Evolutionary conservation across 140 eudicot species (phyloP).

Genomic region (Flaveria floridana): DNA sequence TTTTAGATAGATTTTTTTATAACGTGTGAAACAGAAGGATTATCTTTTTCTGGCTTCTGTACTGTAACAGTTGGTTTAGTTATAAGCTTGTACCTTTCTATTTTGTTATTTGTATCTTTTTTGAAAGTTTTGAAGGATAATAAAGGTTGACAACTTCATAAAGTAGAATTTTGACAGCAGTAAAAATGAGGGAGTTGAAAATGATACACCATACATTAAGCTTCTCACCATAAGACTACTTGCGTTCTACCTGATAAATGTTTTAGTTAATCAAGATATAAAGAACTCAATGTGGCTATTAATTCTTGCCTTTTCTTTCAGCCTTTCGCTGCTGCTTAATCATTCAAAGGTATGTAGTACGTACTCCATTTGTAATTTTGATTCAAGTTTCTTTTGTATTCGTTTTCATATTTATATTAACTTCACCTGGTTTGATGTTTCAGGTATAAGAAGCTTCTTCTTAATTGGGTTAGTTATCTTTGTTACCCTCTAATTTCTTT

Average conservation of each 20-base stretch:
- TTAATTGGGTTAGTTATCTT: slow-evolving; percentile 21
- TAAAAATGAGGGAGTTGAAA: slow-evolving; percentile 17
- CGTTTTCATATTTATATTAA: slow-evolving; percentile 19
- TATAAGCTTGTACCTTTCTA: slow-evolving; percentile 15
- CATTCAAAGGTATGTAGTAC: background rate
- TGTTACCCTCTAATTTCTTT: background rate
- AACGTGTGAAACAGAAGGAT: slow-evolving; percentile 24
- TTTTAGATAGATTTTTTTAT: slow-evolving; percentile 13
- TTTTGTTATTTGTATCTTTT: slow-evolving; percentile 27
- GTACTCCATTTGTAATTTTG: background rate
- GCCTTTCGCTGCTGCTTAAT: slow-evolving; percentile 2
- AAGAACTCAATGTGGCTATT: no score
- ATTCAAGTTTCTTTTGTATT: slow-evolving; percentile 12
- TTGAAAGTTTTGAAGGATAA: slow-evolving; percentile 21
- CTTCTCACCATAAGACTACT: background rate
- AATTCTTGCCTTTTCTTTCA: slow-evolving; percentile 1
- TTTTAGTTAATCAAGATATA: background rate
- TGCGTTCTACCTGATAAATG: background rate
- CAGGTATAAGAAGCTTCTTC: slow-evolving; percentile 2
- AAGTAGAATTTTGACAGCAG: slow-evolving; percentile 5
- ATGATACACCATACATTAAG: background rate
- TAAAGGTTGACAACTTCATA: slow-evolving; percentile 18
- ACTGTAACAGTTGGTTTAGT: slow-evolving; percentile 16
- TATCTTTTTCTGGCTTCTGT: slow-evolving; percentile 19
- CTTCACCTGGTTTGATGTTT: slow-evolving; percentile 22